Base-by-base conservation (phyloP, 306 rosid species). In the Lotus japonicus region DNA sequence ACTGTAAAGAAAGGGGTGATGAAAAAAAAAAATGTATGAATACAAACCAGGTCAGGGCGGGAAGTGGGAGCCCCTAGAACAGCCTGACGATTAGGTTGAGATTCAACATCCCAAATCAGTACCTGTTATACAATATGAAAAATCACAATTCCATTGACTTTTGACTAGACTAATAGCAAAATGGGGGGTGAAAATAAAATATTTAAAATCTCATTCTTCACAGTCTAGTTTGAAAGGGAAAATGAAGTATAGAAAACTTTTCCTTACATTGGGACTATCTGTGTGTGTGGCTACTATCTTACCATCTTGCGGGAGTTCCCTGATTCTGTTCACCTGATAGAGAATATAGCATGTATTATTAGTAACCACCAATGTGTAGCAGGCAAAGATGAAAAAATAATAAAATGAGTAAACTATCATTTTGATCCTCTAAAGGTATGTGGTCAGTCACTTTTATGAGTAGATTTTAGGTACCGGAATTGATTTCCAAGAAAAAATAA, bases 221-320 rank as follows among this genome's bases (percentile, higher is more conserved):
- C 28, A 72, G n/a, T 11, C 5, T 33, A 16, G 60, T 43, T 21
- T 33, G 12, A 66, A 9, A 39, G 66, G 7, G 39, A 48, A 72
- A 28, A 66, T 11, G 12, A 67, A 72, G 28, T 39, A 67, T 31
- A 23, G 8, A 58, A 38, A 23, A 19, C 13, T 13, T 38, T n/a
- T n/a, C 31, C 84, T 70, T 76, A 90, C 99, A 82, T 95, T 85
- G 38, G 99, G 99, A 80, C 96, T 85, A 74, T 94, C 97, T 0
- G 99, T 94, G 71, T 94, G 99, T 5, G 99, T 94, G 18, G 99
- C 99, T 31, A 94, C 87, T 38, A 94, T 86, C 63, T 83, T 84
- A 33, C 74, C 80, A 76, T 94, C 76, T 80, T 88, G 88, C 0
- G 89, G 89, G 28, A 94, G 88, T 58, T 94, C 99, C 88, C 99